Conservation (phyloP, 805 yeast genomes). For the Ogataea saltuana region DNA sequence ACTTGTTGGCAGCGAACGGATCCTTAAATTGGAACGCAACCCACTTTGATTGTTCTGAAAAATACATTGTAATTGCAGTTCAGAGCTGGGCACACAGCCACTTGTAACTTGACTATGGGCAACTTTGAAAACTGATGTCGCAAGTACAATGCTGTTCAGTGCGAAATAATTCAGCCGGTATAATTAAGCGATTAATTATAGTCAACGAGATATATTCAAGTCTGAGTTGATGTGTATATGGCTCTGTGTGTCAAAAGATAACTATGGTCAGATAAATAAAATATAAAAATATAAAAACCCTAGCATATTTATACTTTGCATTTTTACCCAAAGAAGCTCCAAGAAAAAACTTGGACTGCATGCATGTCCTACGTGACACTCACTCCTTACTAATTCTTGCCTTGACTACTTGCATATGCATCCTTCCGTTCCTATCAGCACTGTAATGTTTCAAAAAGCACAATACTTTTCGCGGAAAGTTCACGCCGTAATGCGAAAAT, state of each 20-base stretch:
- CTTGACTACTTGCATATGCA: conserved; percentile 4
- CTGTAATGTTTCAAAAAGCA: conserved; percentile 5
- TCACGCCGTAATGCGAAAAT: background rate
- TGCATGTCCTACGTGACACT: background rate
- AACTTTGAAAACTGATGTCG: too few relatives aligned
- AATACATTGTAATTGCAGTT: conserved; percentile 37
- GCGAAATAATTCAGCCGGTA: too few relatives aligned
- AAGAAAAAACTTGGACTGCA: conserved; percentile 1
- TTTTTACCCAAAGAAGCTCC: conserved; percentile 1
- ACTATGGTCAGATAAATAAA: too few relatives aligned
- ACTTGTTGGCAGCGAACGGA: conserved; percentile 63
- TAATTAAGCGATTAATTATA: too few relatives aligned
- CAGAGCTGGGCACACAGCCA: background rate
- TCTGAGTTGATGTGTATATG: too few relatives aligned
- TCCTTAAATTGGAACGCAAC: conserved; percentile 66
- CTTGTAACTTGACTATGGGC: background rate
- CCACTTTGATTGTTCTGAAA: conserved; percentile 51
- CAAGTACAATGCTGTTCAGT: too few relatives aligned
- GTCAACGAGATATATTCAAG: too few relatives aligned
- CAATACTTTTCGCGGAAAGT: background rate
- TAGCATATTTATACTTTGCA: background rate
- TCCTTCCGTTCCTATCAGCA: background rate
- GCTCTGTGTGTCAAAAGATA: too few relatives aligned
- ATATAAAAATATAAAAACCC: conserved; percentile 3
- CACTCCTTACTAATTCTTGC: conserved; percentile 6